These are phyloP conservation scores for Penicillium italicum DNA, from an alignment of 2,329 filamentous ascomycete species.

Conservation along the genomic window DNA sequence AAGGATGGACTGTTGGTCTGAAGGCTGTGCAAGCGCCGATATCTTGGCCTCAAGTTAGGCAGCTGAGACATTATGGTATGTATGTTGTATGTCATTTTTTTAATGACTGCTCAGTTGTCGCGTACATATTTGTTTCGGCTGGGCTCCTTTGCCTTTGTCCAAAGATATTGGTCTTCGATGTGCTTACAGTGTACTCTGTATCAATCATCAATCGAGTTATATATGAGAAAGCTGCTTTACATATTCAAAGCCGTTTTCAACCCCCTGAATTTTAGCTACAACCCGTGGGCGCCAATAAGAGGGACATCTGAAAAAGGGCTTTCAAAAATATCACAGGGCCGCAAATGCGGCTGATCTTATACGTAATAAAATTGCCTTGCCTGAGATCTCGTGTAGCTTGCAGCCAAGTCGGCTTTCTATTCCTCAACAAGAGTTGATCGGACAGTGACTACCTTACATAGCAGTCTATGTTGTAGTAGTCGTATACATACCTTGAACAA, in stretches of 20 bases:
- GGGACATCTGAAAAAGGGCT: too few relatives aligned
- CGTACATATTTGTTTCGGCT: neutral
- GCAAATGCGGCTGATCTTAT: neutral
- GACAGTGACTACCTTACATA: neutral
- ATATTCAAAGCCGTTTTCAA: neutral
- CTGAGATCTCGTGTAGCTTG: too few relatives aligned
- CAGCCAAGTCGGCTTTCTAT: neutral
- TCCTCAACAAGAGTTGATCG: neutral
- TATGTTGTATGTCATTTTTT: neutral
- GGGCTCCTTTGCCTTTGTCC: neutral
- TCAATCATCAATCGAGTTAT: neutral
- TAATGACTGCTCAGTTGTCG: neutral
- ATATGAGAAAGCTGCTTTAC: neutral
- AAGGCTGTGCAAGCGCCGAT: neutral
- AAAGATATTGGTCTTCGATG: neutral
- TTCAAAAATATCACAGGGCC: neutral
- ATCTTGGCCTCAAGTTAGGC: conserved; percentile 1
- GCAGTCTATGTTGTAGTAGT: neutral
- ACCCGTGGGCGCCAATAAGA: neutral
- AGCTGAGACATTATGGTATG: neutral
- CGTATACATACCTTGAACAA: neutral
- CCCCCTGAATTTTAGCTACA: neutral
- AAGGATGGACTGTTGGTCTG: neutral
- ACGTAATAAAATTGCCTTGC: neutral
- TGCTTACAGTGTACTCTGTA: neutral